Conservation (phyloP, 345 rosid species). For the Hibiscus trionum region DNA sequence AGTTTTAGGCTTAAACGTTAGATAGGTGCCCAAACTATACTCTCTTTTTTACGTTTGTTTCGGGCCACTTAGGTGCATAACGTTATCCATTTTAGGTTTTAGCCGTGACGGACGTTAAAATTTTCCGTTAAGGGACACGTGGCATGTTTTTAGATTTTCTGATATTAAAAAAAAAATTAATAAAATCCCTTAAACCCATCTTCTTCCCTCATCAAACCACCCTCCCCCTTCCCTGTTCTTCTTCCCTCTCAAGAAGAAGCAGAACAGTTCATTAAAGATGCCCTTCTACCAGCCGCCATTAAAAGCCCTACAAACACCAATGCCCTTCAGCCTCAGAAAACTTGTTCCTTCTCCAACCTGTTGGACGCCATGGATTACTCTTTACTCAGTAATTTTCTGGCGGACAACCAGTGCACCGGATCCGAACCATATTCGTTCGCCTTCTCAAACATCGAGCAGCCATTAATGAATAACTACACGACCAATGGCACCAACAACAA, state of each 20-base stretch:
- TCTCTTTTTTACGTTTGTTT: no score
- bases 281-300: slow-evolving; percentile 27
- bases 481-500: background rate
- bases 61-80: no score
- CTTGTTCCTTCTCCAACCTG: slow-evolving; percentile 68
- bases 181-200: no score
- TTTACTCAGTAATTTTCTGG: slow-evolving; percentile 41
- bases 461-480: slow-evolving; percentile 14
- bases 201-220: no score
- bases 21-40: no score
- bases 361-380: slow-evolving; percentile 70
- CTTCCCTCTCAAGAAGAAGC: slow-evolving; percentile 41
- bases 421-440: slow-evolving; percentile 19
- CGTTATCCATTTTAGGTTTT: no score
- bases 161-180: no score
- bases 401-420: slow-evolving; percentile 38
- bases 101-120: no score
- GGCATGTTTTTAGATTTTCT: no score
- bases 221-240: no score
- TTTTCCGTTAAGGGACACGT: no score
- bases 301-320: slow-evolving; percentile 19
- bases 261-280: slow-evolving; percentile 31
- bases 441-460: slow-evolving; percentile 17
- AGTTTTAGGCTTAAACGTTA: no score
- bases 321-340: slow-evolving; percentile 52